Evolutionary conservation across 345 rosid genomes (phyloP).

Genomic region (Diplotaxis tenuifolia): DNA sequence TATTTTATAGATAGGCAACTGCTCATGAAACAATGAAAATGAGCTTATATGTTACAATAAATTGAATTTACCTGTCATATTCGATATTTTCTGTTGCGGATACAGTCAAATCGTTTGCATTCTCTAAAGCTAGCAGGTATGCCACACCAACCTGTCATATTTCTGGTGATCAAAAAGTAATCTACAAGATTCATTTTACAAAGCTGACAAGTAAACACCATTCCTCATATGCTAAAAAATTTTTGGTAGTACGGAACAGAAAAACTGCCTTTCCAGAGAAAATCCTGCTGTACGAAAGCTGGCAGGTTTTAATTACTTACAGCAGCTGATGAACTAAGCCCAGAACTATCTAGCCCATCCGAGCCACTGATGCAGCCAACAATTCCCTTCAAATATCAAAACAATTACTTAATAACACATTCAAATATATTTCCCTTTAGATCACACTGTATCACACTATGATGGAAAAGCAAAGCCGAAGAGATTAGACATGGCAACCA

Average conservation of each 20-base stretch:
- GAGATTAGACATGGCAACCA: constrained; percentile 13
- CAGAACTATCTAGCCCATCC: constrained; percentile 87
- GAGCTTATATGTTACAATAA: constrained; percentile 10
- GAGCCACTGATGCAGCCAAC: constrained; percentile 82
- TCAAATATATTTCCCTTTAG: neutral
- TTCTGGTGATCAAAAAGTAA: constrained; percentile 34
- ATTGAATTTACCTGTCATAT: constrained; percentile 60
- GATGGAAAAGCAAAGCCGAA: constrained; percentile 9
- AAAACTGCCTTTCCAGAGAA: neutral
- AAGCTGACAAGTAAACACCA: constrained; percentile 3
- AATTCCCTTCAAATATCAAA: constrained; percentile 67
- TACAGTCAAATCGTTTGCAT: constrained; percentile 61
- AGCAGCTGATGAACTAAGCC: constrained; percentile 98
- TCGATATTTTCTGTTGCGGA: constrained; percentile 82
- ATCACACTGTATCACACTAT: constrained; percentile 1
- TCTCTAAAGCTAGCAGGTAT: constrained; percentile 85
- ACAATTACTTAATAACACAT: constrained; percentile 21
- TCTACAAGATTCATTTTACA: constrained; percentile 28
- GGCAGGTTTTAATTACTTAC: constrained; percentile 48
- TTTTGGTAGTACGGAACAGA: neutral
- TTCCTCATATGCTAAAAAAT: constrained; percentile 7
- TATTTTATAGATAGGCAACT: neutral
- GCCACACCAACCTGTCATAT: constrained; percentile 79
- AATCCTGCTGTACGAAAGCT: constrained; percentile 4
- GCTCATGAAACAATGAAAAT: constrained; percentile 15